phyloP scores from a whole-genome alignment of 768 basidiomycete species.

The Lentinula sp. region DNA sequence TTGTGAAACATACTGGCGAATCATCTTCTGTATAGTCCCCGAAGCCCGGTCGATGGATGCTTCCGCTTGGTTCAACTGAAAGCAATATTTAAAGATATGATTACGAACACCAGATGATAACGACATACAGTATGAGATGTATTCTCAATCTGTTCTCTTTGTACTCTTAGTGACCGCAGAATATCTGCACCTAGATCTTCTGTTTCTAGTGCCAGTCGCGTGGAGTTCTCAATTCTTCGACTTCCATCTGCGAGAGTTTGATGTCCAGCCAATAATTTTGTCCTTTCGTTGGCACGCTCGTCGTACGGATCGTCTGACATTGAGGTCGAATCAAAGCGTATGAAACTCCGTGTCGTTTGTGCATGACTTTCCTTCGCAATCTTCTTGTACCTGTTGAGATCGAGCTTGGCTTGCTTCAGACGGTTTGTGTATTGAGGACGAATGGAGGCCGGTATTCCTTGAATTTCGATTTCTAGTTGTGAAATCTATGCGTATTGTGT shows the following conservation, averaged over 20 bases:
- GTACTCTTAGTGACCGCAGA: conserved; percentile 67
- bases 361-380: conserved; percentile 67
- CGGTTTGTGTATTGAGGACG: conserved; percentile 61
- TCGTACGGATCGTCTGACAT: conserved; percentile 72
- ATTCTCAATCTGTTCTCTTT: conserved; percentile 90
- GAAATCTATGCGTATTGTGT: conserved; percentile 52
- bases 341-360: conserved; percentile 60
- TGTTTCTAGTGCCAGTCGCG: conserved; percentile 86
- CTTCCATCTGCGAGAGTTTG: conserved; percentile 70
- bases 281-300: conserved; percentile 50
- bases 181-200: conserved; percentile 91
- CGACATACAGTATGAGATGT: conserved; percentile 70
- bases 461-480: conserved; percentile 90
- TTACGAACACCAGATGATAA: not conserved
- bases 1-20: conserved; percentile 60
- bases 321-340: conserved; percentile 23
- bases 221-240: conserved; percentile 68
- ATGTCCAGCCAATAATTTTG: conserved; percentile 68
- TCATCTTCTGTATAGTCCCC: conserved; percentile 89
- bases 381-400: conserved; percentile 73
- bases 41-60: conserved; percentile 80
- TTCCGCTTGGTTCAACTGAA: conserved; percentile 75
- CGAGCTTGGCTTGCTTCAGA: conserved; percentile 63
- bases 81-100: not conserved
- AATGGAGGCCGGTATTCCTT: conserved; percentile 84